Conservation (phyloP, 2,329 filamentous ascomycete species). For the Penicillium thymicola region DNA sequence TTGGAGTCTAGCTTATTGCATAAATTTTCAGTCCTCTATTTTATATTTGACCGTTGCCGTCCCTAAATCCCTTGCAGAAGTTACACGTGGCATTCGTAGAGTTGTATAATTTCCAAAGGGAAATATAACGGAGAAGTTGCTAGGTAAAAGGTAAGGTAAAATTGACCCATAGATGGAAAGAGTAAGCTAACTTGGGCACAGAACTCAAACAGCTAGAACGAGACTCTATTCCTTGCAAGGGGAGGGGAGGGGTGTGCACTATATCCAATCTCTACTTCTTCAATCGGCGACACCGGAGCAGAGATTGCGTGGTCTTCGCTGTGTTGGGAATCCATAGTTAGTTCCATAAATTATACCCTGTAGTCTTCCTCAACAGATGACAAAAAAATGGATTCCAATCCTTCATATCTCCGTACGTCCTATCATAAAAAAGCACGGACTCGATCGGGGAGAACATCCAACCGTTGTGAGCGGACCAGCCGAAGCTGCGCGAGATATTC, state of each 20-base stretch:
- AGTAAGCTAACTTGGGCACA: background rate
- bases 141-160: background rate
- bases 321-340: background rate
- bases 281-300: constrained; percentile 3
- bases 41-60: background rate
- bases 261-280: constrained; percentile 10
- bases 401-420: background rate
- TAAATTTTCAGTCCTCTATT: background rate
- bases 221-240: background rate
- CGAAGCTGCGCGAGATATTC: background rate
- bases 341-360: background rate
- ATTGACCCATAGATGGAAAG: background rate
- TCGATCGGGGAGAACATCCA: background rate
- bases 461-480: constrained; percentile 1
- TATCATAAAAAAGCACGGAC: constrained; percentile 2
- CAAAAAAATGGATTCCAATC: background rate
- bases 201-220: background rate
- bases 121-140: background rate
- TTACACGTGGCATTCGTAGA: background rate
- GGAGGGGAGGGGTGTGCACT: background rate
- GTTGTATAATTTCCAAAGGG: background rate
- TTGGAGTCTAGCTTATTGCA: background rate
- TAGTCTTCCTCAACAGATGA: background rate
- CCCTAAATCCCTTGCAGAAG: background rate
- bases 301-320: constrained; percentile 14